These are phyloP conservation scores for Mortierella sp. DNA, from an alignment of 371 early-diverging fungal species.

Conservation along the genomic window DNA sequence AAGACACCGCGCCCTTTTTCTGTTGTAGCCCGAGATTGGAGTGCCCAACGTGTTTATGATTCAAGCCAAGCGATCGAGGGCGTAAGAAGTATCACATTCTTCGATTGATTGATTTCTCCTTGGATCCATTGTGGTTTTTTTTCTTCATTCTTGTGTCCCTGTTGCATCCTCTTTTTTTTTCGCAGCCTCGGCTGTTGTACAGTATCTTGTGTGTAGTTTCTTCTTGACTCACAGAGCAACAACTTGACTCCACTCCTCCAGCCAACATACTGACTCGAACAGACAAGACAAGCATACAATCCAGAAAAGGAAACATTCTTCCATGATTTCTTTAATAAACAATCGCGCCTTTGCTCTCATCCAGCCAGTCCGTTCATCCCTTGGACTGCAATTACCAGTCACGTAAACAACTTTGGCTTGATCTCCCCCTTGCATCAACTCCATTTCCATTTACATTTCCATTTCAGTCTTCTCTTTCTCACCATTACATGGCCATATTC, in stretches of 20 bases:
- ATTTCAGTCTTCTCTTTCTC: background rate
- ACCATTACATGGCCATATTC: slow-evolving; percentile 47
- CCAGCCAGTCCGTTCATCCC: no score
- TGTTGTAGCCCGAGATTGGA: slow-evolving; percentile 66
- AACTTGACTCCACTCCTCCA: background rate
- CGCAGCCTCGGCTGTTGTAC: background rate
- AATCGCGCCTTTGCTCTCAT: background rate
- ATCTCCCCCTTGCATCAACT: background rate
- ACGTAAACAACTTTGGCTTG: background rate
- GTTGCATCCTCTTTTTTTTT: background rate
- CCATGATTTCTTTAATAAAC: background rate
- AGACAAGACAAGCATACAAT: background rate
- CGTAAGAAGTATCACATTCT: slow-evolving; percentile 1
- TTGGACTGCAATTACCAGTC: background rate
- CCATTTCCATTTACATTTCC: background rate
- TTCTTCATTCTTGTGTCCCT: background rate
- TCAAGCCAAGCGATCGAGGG: slow-evolving; percentile 58
- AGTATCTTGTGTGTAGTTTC: background rate
- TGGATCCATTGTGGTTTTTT: background rate
- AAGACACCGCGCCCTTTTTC: background rate
- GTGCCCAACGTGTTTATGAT: slow-evolving; percentile 68
- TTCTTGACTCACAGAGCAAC: background rate
- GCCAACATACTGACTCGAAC: background rate
- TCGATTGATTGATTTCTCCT: background rate
- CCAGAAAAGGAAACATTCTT: background rate